Percentiles rank a stretch among this genome's conserved stretches.
Evolutionary conservation across 1,284 basidiomycete species (phyloP).

Genomic region (Caloboletus firmus): DNA sequence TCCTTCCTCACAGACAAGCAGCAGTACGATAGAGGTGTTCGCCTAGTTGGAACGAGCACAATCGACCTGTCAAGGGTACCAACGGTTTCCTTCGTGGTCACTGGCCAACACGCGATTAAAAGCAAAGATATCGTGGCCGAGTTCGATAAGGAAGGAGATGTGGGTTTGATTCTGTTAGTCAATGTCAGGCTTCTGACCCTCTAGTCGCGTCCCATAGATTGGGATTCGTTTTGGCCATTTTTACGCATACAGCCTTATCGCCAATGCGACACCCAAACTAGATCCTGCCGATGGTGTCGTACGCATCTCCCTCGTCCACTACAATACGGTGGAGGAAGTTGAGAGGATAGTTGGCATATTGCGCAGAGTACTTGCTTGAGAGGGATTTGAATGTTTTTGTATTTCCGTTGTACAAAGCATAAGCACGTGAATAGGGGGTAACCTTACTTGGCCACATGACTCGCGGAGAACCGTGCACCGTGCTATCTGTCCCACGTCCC

Average conservation of each 20-base stretch:
- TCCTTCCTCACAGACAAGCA: slow-evolving; percentile 40
- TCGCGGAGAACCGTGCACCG: not conserved
- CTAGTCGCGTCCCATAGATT: slow-evolving; percentile 47
- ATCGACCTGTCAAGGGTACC: slow-evolving; percentile 53
- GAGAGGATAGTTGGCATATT: slow-evolving; percentile 54
- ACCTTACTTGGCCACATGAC: slow-evolving; percentile 12
- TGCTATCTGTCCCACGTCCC: not conserved
- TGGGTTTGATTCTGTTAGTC: slow-evolving; percentile 39
- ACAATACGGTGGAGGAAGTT: slow-evolving; percentile 75
- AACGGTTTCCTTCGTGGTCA: slow-evolving; percentile 71
- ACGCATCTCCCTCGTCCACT: slow-evolving; percentile 78
- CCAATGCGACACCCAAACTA: slow-evolving; percentile 51
- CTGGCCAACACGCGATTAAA: slow-evolving; percentile 49
- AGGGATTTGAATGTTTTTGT: not conserved
- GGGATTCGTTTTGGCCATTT: slow-evolving; percentile 80
- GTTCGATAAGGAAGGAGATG: slow-evolving; percentile 60
- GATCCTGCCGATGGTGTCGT: slow-evolving; percentile 68
- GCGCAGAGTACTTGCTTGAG: slow-evolving; percentile 42
- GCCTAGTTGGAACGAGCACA: slow-evolving; percentile 62
- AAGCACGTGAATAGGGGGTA: not conserved
- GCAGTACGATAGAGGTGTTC: slow-evolving; percentile 55
- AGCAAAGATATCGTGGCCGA: slow-evolving; percentile 65
- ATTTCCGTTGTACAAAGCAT: not conserved
- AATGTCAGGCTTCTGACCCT: not conserved
- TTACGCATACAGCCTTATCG: slow-evolving; percentile 70